Evolutionary conservation across 2,329 filamentous ascomycete species (phyloP), one percentile per base, ranked within the genome.

Genomic region (Zymoseptoria brevis): DNA sequence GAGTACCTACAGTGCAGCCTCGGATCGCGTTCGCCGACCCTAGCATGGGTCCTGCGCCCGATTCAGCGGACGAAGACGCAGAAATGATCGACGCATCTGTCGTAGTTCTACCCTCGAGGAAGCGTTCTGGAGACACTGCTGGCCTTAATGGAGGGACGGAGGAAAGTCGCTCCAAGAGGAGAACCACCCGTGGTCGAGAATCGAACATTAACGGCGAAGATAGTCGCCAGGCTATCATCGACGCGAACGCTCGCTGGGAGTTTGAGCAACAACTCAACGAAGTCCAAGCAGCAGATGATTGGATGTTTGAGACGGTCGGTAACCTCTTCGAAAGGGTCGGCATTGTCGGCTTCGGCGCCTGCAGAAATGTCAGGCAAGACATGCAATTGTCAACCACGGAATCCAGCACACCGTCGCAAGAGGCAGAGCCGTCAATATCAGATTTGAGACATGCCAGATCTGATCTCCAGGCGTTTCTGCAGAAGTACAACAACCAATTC

Each of bases 51-150:
- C 50, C 67, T 8, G 56, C 57, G 3, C 71, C 74, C 13, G 71
- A 69, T n/a, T 48, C 67, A 8, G 56, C 57, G 3, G 72, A 74
- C 13, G 71, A 69, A 9, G 53, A 60, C 4, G 71, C 74, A 6
- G 58, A 59, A 64, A 26, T 77, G 76, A 56, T 64, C 63, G 53
- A 63, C 5, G 60, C 62, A 7, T 56, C 63, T 1, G 64, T 62
- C 4, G 70, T 75, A n/a, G 72, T 68, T 53, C 67, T 73, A 4
- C 74, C 74, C 9, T 77, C 77, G 21, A 78, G 84, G 19, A 87
- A 87, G 70, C 76, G 84, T 58, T 86, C 83, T 2, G 82, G 81
- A 13, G 81, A 84, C 55, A 82, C 80, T 19, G 81, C 83, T 54
- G 82, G 81, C 8, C 75, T 85, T 26, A 78, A 83, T 1, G 84